These are phyloP conservation scores for Aspergillus sp. DNA, from an alignment of 2,329 filamentous ascomycete genomes.

Conservation along the genomic window DNA sequence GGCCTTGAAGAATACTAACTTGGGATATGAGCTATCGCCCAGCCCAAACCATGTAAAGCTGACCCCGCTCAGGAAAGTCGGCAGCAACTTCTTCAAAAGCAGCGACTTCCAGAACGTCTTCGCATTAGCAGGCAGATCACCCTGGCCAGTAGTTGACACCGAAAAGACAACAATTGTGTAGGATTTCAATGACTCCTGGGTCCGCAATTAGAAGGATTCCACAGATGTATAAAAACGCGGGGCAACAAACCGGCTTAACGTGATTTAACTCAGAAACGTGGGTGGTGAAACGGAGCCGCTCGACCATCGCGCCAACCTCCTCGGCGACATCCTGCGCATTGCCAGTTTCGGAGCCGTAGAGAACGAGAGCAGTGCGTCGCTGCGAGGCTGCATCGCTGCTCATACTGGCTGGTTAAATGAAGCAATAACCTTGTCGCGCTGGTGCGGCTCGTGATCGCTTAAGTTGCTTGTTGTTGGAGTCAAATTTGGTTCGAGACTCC, in stretches of 20 bases:
- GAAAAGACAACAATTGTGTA: slow-evolving; percentile 63
- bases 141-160: slow-evolving; percentile 90
- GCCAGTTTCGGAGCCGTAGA: slow-evolving; percentile 94
- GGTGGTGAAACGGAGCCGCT: slow-evolving; percentile 76
- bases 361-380: slow-evolving; percentile 61
- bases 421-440: background rate
- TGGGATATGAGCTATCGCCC: slow-evolving; percentile 90
- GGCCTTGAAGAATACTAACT: slow-evolving; percentile 54
- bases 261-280: slow-evolving; percentile 75
- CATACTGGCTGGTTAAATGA: slow-evolving; percentile 22
- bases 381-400: slow-evolving; percentile 12
- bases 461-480: slow-evolving; percentile 5
- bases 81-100: slow-evolving; percentile 72
- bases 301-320: slow-evolving; percentile 71
- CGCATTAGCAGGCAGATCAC: slow-evolving; percentile 84
- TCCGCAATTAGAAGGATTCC: background rate
- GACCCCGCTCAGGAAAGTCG: slow-evolving; percentile 66
- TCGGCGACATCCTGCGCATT: slow-evolving; percentile 89
- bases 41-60: slow-evolving; percentile 85
- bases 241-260: slow-evolving; percentile 66
- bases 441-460: background rate
- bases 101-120: slow-evolving; percentile 81
- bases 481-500: slow-evolving; percentile 15
- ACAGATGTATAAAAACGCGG: background rate
- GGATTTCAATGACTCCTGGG: slow-evolving; percentile 34